Evolutionary conservation across 805 yeast genomes (phyloP).

Genomic region (Isabelozyma gotoi): DNA sequence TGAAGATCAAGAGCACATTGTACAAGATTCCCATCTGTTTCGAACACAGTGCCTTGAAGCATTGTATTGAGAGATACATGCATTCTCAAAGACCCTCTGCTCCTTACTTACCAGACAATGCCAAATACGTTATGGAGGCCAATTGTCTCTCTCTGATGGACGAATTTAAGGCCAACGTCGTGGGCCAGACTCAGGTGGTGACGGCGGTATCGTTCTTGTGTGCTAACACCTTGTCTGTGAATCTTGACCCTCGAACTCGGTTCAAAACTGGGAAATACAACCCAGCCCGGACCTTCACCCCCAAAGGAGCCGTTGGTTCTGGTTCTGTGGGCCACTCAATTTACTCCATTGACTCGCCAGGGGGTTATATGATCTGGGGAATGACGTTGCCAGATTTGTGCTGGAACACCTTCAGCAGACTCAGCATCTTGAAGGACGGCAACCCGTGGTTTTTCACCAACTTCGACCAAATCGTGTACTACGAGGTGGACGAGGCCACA

Average conservation of each 20-base stretch:
- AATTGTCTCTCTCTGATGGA: conserved; percentile 20
- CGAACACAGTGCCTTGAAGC: conserved; percentile 19
- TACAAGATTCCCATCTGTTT: conserved; percentile 21
- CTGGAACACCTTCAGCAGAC: conserved; percentile 33
- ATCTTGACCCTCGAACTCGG: conserved; percentile 26
- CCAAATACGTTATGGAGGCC: conserved; percentile 23
- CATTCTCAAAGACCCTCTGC: conserved; percentile 29
- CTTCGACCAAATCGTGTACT: conserved; percentile 32
- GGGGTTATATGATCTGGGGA: conserved; percentile 26
- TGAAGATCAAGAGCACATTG: conserved; percentile 21
- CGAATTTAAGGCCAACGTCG: conserved; percentile 17
- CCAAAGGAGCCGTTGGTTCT: conserved; percentile 27
- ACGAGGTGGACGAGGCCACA: conserved; percentile 32
- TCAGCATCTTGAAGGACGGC: too few relatives aligned
- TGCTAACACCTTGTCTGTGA: conserved; percentile 32
- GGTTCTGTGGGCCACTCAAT: conserved; percentile 23
- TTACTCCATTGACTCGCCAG: conserved; percentile 22
- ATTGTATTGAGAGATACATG: conserved; percentile 21
- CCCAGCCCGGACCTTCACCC: conserved; percentile 30
- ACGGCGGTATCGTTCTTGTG: conserved; percentile 27
- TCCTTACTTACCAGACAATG: conserved; percentile 25
- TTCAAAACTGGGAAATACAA: conserved; percentile 26
- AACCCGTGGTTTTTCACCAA: conserved; percentile 30
- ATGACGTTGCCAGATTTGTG: conserved; percentile 24
- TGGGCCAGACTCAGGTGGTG: conserved; percentile 22